phyloP scores from a whole-genome alignment of 2,329 filamentous ascomycete genomes.

The Blastomyces parvus region DNA sequence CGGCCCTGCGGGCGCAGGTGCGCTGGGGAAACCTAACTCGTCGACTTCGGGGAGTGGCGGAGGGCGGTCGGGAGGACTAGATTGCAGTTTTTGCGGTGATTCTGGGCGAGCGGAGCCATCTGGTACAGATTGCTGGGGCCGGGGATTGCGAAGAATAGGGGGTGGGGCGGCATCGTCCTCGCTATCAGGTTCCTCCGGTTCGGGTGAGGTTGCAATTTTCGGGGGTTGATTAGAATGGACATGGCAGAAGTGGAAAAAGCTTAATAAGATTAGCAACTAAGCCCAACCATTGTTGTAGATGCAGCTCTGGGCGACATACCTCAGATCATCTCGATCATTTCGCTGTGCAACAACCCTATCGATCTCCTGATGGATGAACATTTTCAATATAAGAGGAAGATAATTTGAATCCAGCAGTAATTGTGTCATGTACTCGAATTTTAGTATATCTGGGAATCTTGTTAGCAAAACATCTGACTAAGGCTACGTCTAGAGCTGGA shows the following conservation, averaged over 20 bases:
- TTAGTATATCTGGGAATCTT: conserved; percentile 61
- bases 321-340: conserved; percentile 70
- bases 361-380: conserved; percentile 89
- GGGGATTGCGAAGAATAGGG: conserved; percentile 59
- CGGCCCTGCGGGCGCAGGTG: conserved; percentile 43
- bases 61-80: conserved; percentile 13
- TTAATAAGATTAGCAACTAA: conserved; percentile 28
- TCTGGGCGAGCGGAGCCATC: conserved; percentile 20
- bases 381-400: conserved; percentile 79
- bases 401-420: conserved; percentile 92
- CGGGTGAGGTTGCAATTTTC: conserved; percentile 26
- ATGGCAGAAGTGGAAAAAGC: conserved; percentile 88
- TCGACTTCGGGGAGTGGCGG: conserved; percentile 53
- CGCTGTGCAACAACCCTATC: conserved; percentile 81
- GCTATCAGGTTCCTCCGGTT: conserved; percentile 25
- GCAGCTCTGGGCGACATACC: conserved; percentile 42
- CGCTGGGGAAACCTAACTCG: conserved; percentile 71
- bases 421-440: conserved; percentile 93
- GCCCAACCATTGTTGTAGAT: background rate
- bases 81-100: conserved; percentile 19
- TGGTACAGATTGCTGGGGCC: conserved; percentile 29
- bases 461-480: conserved; percentile 9
- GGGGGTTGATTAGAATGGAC: conserved; percentile 53
- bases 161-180: conserved; percentile 75
- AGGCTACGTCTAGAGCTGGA: background rate